Evolutionary conservation across 2,329 filamentous ascomycete genomes (phyloP).

Genomic region (Nemania diffusa): DNA sequence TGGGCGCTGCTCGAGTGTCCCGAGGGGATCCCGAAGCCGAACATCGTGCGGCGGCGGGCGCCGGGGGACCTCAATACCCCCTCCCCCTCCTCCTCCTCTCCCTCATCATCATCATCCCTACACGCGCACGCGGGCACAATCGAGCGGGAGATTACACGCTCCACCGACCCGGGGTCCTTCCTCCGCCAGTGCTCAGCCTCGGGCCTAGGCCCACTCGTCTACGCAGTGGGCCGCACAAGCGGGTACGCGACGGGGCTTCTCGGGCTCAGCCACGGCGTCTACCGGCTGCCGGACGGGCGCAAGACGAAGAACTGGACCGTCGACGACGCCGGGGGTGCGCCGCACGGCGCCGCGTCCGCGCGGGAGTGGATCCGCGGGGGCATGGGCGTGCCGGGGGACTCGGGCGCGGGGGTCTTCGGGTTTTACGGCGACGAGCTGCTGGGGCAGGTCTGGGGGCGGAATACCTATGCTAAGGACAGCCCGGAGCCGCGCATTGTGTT

Average conservation of each 20-base stretch:
- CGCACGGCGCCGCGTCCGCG: slow-evolving; percentile 33
- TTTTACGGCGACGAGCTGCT: slow-evolving; percentile 50
- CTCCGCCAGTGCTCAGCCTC: not conserved
- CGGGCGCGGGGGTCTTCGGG: slow-evolving; percentile 56
- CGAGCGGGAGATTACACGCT: not conserved
- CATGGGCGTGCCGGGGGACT: slow-evolving; percentile 56
- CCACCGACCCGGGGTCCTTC: not conserved
- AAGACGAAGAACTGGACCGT: slow-evolving; percentile 58
- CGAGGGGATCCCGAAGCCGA: not conserved
- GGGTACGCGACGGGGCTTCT: slow-evolving; percentile 55
- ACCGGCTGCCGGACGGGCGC: slow-evolving; percentile 38
- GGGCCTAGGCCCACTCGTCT: slow-evolving; percentile 38
- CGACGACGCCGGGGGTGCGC: too few species aligned
- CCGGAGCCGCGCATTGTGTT: slow-evolving; percentile 53
- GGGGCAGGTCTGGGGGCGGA: slow-evolving; percentile 57
- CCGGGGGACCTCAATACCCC: too few species aligned
- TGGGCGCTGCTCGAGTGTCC: slow-evolving; percentile 8
- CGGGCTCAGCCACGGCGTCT: slow-evolving; percentile 54
- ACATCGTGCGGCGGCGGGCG: slow-evolving; percentile 8
- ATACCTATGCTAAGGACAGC: slow-evolving; percentile 52
- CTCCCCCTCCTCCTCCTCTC: too few species aligned
- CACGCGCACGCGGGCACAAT: not conserved
- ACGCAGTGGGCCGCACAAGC: slow-evolving; percentile 55
- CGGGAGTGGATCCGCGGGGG: slow-evolving; percentile 57
- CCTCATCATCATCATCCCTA: too few species aligned